A percentile compares a stretch with the other conserved stretches of the same genome.
phyloP scores from a whole-genome alignment of 257 asterid genomes.

The Schizonepeta tenuifolia region DNA sequence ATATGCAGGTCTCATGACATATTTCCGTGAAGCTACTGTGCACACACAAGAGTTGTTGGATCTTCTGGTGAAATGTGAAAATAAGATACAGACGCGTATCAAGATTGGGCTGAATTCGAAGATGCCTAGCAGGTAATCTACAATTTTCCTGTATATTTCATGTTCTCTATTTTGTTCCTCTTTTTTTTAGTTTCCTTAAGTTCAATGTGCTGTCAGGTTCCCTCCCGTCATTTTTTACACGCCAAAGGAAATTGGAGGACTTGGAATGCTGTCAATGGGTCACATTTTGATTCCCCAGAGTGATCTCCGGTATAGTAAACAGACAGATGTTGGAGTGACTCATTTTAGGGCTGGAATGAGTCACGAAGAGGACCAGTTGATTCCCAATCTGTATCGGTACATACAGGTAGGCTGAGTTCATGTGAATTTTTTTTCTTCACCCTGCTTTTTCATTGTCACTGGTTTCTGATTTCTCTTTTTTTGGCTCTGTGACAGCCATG shows the following conservation, averaged over 20 bases:
- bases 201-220: constrained; percentile 55
- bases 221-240: constrained; percentile 99
- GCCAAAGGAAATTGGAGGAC: constrained; percentile 98
- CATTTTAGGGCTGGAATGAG: constrained; percentile 99
- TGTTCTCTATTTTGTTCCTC: neutral
- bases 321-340: constrained; percentile 97
- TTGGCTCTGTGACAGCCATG: constrained; percentile 67
- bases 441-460: neutral
- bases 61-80: constrained; percentile 93
- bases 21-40: constrained; percentile 99
- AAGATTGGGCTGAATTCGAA: constrained; percentile 96
- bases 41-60: constrained; percentile 97
- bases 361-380: constrained; percentile 97
- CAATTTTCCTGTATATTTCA: constrained; percentile 1
- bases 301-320: constrained; percentile 94
- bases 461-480: constrained; percentile 24
- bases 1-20: constrained; percentile 90
- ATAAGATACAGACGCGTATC: constrained; percentile 96
- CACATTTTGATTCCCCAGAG: constrained; percentile 99
- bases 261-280: constrained; percentile 99
- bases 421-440: neutral
- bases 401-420: constrained; percentile 65
- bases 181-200: neutral
- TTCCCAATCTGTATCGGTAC: constrained; percentile 96
- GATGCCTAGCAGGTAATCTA: constrained; percentile 93